These are phyloP conservation scores for Zalaria obscura DNA, from an alignment of 2,329 filamentous ascomycete species.

Conservation along the genomic window DNA sequence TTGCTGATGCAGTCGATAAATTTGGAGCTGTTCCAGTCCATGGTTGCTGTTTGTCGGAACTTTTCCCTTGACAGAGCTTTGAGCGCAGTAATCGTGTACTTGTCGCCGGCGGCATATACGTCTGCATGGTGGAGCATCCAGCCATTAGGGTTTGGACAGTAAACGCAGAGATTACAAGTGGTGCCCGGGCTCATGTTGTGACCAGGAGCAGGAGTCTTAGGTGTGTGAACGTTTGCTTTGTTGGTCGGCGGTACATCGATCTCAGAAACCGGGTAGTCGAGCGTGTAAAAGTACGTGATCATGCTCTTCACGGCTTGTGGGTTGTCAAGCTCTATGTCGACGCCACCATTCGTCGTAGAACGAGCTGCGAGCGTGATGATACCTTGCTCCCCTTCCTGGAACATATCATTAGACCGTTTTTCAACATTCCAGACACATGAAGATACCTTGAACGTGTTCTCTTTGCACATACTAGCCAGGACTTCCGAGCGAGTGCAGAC, in stretches of 20 bases:
- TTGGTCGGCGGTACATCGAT: not conserved
- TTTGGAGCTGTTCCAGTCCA: constrained; percentile 11
- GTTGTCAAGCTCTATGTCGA: constrained; percentile 4
- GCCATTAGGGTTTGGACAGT: not conserved
- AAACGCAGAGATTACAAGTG: too few relatives aligned
- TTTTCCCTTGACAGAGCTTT: constrained; percentile 12
- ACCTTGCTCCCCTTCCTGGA: not conserved
- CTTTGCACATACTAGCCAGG: constrained; percentile 10
- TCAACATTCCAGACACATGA: constrained; percentile 10
- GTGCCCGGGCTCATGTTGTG: constrained; percentile 12
- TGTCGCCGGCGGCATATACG: constrained; percentile 13
- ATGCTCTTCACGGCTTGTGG: constrained; percentile 12
- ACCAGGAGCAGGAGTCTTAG: constrained; percentile 2
- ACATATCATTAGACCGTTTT: not conserved
- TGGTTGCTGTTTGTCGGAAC: constrained; percentile 11
- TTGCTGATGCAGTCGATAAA: constrained; percentile 16
- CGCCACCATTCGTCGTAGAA: too few relatives aligned
- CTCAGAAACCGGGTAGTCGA: constrained; percentile 3
- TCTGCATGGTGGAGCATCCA: constrained; percentile 8
- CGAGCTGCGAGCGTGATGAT: not conserved
- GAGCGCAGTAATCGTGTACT: constrained; percentile 12
- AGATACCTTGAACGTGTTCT: constrained; percentile 4
- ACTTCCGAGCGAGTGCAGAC: constrained; percentile 11
- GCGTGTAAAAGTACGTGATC: constrained; percentile 14
- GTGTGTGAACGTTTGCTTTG: not conserved